A percentile compares a stretch with the other conserved stretches of the same genome.
Evolutionary conservation across 768 basidiomycete species (phyloP).

Genomic region (Serendipita sp.): DNA sequence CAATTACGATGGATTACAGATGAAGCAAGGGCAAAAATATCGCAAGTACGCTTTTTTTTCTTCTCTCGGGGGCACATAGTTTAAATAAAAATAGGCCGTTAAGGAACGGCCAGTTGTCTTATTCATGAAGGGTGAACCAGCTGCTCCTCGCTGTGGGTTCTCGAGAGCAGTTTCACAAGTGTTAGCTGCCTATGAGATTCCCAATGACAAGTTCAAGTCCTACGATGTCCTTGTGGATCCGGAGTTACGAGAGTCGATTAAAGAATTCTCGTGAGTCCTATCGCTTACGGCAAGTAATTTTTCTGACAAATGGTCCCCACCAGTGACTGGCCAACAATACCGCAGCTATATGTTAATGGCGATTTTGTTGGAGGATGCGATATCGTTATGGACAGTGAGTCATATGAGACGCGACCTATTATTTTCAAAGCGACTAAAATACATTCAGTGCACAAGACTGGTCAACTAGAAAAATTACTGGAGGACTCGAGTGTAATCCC

Average conservation of each 20-base stretch:
- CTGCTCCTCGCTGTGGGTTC: conserved; percentile 83
- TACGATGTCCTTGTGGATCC: conserved; percentile 81
- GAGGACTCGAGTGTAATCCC: conserved; percentile 57
- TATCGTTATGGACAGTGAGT: conserved; percentile 79
- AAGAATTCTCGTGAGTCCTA: conserved; percentile 82
- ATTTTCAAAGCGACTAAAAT: conserved; percentile 1
- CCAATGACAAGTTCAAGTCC: conserved; percentile 65
- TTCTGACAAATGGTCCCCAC: not conserved
- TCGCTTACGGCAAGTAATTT: not conserved
- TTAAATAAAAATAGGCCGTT: conserved; percentile 34
- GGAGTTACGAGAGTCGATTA: conserved; percentile 73
- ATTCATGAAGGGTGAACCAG: conserved; percentile 96
- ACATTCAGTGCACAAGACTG: conserved; percentile 79
- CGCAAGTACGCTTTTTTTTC: not conserved
- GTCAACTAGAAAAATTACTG: conserved; percentile 75
- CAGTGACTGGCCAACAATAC: conserved; percentile 97
- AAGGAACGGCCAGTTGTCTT: conserved; percentile 67
- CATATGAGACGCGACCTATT: not conserved
- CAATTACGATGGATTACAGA: conserved; percentile 3
- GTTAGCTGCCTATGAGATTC: conserved; percentile 69
- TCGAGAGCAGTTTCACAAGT: conserved; percentile 88
- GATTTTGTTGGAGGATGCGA: conserved; percentile 97
- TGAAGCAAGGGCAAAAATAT: not conserved
- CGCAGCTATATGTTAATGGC: conserved; percentile 86
- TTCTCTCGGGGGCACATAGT: not conserved